Conservation (phyloP, 768 basidiomycete species). For the Lentinula detonsa region DNA sequence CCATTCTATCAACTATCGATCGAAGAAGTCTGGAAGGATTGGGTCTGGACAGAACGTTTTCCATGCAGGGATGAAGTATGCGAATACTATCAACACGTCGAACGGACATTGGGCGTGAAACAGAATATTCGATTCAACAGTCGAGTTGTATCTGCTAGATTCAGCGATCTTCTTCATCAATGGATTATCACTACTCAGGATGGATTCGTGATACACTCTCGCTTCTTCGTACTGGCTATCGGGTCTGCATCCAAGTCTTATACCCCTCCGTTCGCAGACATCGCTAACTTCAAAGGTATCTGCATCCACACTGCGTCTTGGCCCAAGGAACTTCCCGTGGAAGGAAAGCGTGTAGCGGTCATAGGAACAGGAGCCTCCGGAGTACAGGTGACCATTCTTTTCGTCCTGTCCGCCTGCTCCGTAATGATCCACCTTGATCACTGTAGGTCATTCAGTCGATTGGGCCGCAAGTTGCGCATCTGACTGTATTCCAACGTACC, state of each 20-base stretch:
- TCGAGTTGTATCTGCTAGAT: conserved; percentile 15
- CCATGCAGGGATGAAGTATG: conserved; percentile 12
- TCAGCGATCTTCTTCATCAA: conserved; percentile 12
- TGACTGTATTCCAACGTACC: conserved; percentile 23
- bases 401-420: neutral
- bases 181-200: conserved; percentile 17
- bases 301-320: conserved; percentile 18
- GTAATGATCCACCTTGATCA: neutral
- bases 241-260: conserved; percentile 19
- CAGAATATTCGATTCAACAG: conserved; percentile 18
- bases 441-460: conserved; percentile 13
- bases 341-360: conserved; percentile 19
- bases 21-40: conserved; percentile 20
- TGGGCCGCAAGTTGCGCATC: conserved; percentile 14
- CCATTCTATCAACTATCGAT: conserved; percentile 18
- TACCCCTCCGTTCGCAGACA: conserved; percentile 14
- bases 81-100: conserved; percentile 17
- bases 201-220: conserved; percentile 12
- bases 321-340: conserved; percentile 14
- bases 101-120: conserved; percentile 18
- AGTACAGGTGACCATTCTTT: conserved; percentile 13
- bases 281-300: conserved; percentile 17
- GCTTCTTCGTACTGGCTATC: conserved; percentile 18
- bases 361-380: conserved; percentile 21
- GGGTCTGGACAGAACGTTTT: conserved; percentile 11